Evolutionary conservation across 805 yeast species (phyloP).

Genomic region (Schwanniomyces yamadae): DNA sequence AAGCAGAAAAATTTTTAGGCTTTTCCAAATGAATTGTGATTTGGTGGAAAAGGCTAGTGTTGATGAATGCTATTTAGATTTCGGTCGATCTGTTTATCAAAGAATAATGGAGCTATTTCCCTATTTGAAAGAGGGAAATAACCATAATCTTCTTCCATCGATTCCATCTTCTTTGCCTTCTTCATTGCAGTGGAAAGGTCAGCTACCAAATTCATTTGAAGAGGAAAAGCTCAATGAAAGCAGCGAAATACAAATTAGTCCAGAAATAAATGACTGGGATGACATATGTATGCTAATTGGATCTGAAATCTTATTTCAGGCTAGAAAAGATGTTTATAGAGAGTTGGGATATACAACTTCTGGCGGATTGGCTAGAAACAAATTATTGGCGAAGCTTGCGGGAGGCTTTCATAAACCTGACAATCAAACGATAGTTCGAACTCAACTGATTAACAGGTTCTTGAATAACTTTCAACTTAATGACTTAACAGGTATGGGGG

Average conservation of each 20-base stretch:
- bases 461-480: slow-evolving; percentile 59
- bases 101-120: slow-evolving; percentile 50
- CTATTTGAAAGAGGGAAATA: slow-evolving; percentile 21
- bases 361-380: slow-evolving; percentile 78
- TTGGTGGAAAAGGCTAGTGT: slow-evolving; percentile 91
- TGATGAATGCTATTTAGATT: slow-evolving; percentile 87
- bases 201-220: slow-evolving; percentile 17
- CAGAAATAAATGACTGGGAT: slow-evolving; percentile 58
- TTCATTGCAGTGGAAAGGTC: slow-evolving; percentile 31
- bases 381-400: slow-evolving; percentile 81
- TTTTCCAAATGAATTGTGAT: slow-evolving; percentile 62
- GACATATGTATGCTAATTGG: slow-evolving; percentile 71
- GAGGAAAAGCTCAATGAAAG: slow-evolving; percentile 8
- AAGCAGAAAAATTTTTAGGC: slow-evolving; percentile 70
- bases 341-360: slow-evolving; percentile 82
- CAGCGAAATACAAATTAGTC: not conserved
- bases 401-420: slow-evolving; percentile 85
- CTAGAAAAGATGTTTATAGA: slow-evolving; percentile 52
- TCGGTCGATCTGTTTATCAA: slow-evolving; percentile 62
- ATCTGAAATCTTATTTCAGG: slow-evolving; percentile 52
- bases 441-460: slow-evolving; percentile 48
- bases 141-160: slow-evolving; percentile 39
- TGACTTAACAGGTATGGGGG: slow-evolving; percentile 91
- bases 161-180: slow-evolving; percentile 40
- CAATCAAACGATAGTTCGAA: slow-evolving; percentile 73